These are phyloP conservation scores for Tolypocladium sp. DNA, from an alignment of 2,329 filamentous ascomycete species.

Conservation along the genomic window DNA sequence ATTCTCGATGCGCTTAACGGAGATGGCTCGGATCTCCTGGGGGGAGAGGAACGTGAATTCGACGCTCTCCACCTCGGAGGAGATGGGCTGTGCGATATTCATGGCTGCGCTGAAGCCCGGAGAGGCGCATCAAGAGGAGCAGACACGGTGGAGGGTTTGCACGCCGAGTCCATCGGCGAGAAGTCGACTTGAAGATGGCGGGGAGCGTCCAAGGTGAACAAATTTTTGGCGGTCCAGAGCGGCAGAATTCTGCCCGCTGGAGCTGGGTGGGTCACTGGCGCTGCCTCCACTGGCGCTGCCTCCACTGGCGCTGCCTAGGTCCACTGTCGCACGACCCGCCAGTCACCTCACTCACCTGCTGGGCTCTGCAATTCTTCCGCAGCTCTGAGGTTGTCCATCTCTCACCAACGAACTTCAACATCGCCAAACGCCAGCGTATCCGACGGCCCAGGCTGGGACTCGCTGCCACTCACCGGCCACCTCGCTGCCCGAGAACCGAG, in stretches of 20 bases:
- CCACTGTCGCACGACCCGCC: background rate
- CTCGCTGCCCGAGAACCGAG: background rate
- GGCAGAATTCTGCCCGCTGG: slow-evolving; percentile 29
- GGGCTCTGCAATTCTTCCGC: background rate
- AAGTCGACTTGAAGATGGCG: background rate
- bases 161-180: slow-evolving; percentile 8
- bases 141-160: background rate
- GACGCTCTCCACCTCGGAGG: slow-evolving; percentile 75
- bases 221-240: slow-evolving; percentile 35
- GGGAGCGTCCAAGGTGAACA: slow-evolving; percentile 12
- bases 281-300: background rate
- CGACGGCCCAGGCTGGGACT: background rate
- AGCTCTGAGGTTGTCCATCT: no score
- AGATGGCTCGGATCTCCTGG: slow-evolving; percentile 78
- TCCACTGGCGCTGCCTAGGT: background rate
- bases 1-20: slow-evolving; percentile 90
- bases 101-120: slow-evolving; percentile 23
- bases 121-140: background rate
- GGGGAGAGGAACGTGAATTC: slow-evolving; percentile 81
- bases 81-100: slow-evolving; percentile 73
- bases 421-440: background rate
- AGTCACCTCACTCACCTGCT: background rate
- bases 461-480: background rate
- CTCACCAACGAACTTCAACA: background rate
- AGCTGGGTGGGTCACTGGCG: background rate